Base-by-base conservation (phyloP, 176 grass and related monocot genomes). In the Thalia dealbata region DNA sequence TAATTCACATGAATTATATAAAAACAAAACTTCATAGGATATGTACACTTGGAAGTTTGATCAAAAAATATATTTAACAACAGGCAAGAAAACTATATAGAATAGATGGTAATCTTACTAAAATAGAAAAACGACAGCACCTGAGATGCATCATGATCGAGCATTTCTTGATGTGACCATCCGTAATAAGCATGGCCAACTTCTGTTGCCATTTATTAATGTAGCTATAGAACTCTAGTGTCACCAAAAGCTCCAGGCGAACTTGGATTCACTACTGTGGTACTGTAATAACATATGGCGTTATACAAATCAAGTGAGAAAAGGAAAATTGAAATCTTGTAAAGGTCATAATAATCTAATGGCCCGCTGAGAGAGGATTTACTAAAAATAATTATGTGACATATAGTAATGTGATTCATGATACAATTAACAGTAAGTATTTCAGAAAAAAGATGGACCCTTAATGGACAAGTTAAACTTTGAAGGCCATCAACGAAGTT, bases 161-260 rank as follows among this genome's bases (percentile, higher is more conserved):
- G 69, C 69, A 61, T 50, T 77, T 80, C 80, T 9, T 77, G 75
- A 71, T 70, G 75, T 3, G 87, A 67, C 87, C 87, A 89, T 23
- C 82, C 55, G 24, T 71, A 70, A 65, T 82, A 85, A 21, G 18
- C 35, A 43, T 80, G 87, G 19, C 41, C 87, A 83, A 89, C 83
- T 18, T 83, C 77, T 77, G 87, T 63, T 78, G 87, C 87, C 86
- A 88, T 88, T 58, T 58, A n/a, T 58, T 19, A 58, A 19, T 58
- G 4, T 58, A 16, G 54, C 54, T n/a, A 7, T 58, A 58, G 16
- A n/a, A 58, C 19, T 58, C 21, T 16, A 19, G 6, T n/a, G 54
- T n/a, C 16, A 58, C 21, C 54, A 58, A 16, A 19, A 19, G 54
- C 7, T n/a, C 54, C 14, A 52, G 51, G 81, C 69, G 72, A 61